Evolutionary conservation across 176 grass and related monocot genomes (phyloP).

Genomic region (Cenchrus fungigraminus): DNA sequence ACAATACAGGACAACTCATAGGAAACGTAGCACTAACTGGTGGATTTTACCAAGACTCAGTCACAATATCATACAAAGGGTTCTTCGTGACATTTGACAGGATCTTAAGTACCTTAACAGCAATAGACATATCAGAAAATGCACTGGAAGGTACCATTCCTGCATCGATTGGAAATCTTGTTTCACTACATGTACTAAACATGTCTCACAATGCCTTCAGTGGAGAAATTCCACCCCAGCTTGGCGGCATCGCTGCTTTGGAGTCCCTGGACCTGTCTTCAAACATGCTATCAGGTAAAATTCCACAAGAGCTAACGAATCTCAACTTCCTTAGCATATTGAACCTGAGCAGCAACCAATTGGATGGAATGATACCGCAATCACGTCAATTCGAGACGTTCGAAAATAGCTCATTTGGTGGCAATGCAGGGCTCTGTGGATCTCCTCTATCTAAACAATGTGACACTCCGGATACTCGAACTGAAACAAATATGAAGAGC

Average conservation of each 20-base stretch:
- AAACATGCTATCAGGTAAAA: slow-evolving; percentile 46
- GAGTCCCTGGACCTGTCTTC: slow-evolving; percentile 23
- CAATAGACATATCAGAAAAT: slow-evolving; percentile 21
- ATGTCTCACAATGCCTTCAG: slow-evolving; percentile 24
- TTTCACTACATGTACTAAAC: slow-evolving; percentile 17
- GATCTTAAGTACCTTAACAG: slow-evolving; percentile 25
- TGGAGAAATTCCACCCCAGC: slow-evolving; percentile 17
- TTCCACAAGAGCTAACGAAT: slow-evolving; percentile 21
- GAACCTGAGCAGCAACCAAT: slow-evolving; percentile 26
- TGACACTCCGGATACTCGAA: background rate
- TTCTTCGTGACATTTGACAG: background rate
- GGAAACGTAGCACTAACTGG: accelerated
- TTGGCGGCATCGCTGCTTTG: slow-evolving; percentile 5
- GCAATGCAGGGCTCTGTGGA: slow-evolving; percentile 14
- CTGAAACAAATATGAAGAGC: background rate
- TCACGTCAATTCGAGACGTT: slow-evolving; percentile 17
- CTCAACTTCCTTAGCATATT: slow-evolving; percentile 39
- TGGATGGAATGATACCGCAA: slow-evolving; percentile 7
- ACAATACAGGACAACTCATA: slow-evolving; percentile 7
- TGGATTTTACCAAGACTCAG: background rate
- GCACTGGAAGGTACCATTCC: slow-evolving; percentile 1
- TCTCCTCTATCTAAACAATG: slow-evolving; percentile 17
- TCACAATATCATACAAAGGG: slow-evolving; percentile 14
- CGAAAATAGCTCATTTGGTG: background rate
- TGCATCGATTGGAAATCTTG: background rate